These are phyloP conservation scores for Globisporangium yorkense DNA, from an alignment of 352 stramenopile genomes.

Conservation along the genomic window DNA sequence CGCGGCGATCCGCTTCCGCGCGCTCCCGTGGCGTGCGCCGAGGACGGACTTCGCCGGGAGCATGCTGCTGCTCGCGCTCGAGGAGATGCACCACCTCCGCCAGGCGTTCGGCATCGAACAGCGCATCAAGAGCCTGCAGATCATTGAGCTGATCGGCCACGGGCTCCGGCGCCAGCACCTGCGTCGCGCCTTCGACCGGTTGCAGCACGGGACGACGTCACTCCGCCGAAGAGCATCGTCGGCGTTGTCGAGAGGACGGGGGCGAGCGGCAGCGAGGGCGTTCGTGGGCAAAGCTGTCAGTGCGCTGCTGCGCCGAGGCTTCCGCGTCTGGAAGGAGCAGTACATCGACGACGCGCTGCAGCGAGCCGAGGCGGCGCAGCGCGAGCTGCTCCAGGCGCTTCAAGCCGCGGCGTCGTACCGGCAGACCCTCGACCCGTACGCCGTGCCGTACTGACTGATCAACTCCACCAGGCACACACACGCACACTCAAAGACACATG, in stretches of 20 bases:
- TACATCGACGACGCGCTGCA: conserved; percentile 38
- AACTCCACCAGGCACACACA: background rate
- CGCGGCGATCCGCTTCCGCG: conserved; percentile 11
- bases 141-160: conserved; percentile 10
- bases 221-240: background rate
- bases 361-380: conserved; percentile 33
- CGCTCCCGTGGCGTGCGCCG: conserved; percentile 15
- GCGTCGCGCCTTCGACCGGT: conserved; percentile 16
- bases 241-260: no score
- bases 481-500: background rate
- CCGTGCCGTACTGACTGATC: conserved; percentile 5
- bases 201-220: background rate
- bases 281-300: conserved; percentile 20
- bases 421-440: conserved; percentile 25
- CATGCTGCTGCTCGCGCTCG: conserved; percentile 24
- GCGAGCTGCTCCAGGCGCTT: conserved; percentile 38
- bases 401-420: conserved; percentile 32
- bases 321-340: conserved; percentile 42
- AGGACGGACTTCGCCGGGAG: conserved; percentile 12
- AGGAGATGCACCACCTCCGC: conserved; percentile 21
- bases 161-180: conserved; percentile 5
- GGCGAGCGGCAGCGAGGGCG: conserved; percentile 11
- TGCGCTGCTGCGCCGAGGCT: conserved; percentile 21
- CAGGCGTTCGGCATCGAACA: conserved; percentile 12
- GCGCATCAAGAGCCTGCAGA: conserved; percentile 4